Conservation (phyloP, 2,329 filamentous ascomycete species). For the Trichoderma lentiforme region DNA sequence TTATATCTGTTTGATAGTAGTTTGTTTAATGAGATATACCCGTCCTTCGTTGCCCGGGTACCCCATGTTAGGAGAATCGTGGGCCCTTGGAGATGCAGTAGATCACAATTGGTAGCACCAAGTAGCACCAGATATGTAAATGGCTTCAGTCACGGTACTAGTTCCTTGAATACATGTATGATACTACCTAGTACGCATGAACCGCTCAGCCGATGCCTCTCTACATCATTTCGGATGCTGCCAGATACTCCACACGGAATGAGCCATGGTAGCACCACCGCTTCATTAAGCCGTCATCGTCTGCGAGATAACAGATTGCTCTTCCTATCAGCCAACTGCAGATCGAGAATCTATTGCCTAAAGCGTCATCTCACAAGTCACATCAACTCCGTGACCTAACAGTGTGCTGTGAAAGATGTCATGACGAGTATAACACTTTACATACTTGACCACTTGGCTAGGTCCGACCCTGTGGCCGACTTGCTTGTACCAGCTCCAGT, state of each 20-base stretch:
- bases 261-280: background rate
- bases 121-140: background rate
- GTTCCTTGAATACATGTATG: background rate
- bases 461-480: background rate
- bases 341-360: background rate
- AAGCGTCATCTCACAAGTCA: background rate
- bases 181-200: background rate
- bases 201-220: background rate
- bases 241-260: background rate
- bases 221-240: background rate
- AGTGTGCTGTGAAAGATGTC: background rate
- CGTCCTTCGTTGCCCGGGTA: background rate
- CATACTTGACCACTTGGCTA: background rate
- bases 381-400: background rate
- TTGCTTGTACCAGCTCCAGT: background rate
- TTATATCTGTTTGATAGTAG: background rate
- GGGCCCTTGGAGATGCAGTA: background rate
- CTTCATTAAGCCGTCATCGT: background rate
- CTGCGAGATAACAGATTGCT: background rate
- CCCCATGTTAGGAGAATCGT: background rate
- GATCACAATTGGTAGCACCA: background rate
- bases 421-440: background rate
- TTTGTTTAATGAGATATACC: background rate
- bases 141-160: background rate
- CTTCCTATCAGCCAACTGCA: background rate